A percentile compares a stretch with the other conserved stretches of the same genome.
Conservation (phyloP, 306 rosid species). For the Quercus ilex region DNA sequence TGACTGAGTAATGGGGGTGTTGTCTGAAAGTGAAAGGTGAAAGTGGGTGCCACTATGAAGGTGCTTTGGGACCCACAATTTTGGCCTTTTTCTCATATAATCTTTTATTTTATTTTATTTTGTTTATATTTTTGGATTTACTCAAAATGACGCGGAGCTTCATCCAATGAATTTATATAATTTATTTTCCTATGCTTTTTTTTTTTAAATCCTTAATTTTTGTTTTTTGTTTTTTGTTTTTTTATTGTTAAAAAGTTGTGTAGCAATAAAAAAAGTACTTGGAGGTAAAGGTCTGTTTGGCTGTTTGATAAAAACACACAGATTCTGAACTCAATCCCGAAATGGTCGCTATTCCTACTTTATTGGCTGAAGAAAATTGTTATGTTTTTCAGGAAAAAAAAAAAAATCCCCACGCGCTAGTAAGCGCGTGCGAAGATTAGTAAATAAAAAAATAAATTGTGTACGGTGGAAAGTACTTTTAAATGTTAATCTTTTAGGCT, state of each 20-base stretch:
- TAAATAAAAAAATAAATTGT: neutral
- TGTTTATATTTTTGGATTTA: neutral
- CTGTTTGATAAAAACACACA: slow-evolving; percentile 12
- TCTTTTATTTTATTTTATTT: neutral
- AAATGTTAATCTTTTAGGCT: too few relatives aligned
- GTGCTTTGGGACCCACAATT: slow-evolving; percentile 31
- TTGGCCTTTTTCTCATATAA: slow-evolving; percentile 12
- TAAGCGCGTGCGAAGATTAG: neutral
- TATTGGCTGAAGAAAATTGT: neutral
- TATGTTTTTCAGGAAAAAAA: neutral
- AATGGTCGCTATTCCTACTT: slow-evolving; percentile 26
- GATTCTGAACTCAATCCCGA: slow-evolving; percentile 47
- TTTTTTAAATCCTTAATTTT: neutral
- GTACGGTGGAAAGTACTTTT: neutral
- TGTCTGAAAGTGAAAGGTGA: slow-evolving; percentile 1
- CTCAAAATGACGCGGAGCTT: slow-evolving; percentile 16
- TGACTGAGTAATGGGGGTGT: slow-evolving; percentile 19
- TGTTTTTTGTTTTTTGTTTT: neutral
- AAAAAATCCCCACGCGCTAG: neutral
- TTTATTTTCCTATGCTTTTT: neutral
- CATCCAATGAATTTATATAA: slow-evolving; percentile 9
- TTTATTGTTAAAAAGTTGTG: neutral
- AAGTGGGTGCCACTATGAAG: slow-evolving; percentile 35
- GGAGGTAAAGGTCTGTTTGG: slow-evolving; percentile 9
- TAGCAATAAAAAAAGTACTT: neutral